Evolutionary conservation across 352 stramenopile species (phyloP).

Genomic region (Phytophthora foliorum): DNA sequence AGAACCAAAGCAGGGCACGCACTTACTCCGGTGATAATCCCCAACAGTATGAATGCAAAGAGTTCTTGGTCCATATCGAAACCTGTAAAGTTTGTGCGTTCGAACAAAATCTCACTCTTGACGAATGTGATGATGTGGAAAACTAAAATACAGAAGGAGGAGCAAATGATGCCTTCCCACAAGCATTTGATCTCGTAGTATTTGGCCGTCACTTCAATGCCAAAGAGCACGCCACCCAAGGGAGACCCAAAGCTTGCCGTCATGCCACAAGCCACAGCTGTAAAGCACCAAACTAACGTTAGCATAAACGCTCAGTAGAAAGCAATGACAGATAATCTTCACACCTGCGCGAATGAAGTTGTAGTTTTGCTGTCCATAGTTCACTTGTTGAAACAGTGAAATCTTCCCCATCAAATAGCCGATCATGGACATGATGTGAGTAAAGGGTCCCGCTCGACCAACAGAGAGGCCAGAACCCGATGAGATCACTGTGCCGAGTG

Average conservation of each 20-base stretch:
- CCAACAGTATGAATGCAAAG: slow-evolving; percentile 75
- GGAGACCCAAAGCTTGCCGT: slow-evolving; percentile 86
- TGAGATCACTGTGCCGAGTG: slow-evolving; percentile 69
- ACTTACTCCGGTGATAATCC: slow-evolving; percentile 73
- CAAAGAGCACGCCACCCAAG: slow-evolving; percentile 80
- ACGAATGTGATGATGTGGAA: slow-evolving; percentile 84
- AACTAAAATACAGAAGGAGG: slow-evolving; percentile 80
- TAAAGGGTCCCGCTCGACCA: slow-evolving; percentile 75
- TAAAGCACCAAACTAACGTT: neutral
- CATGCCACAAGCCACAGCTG: slow-evolving; percentile 78
- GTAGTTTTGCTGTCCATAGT: slow-evolving; percentile 79
- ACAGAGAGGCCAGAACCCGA: slow-evolving; percentile 76
- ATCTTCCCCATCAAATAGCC: slow-evolving; percentile 76
- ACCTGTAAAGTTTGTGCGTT: slow-evolving; percentile 77
- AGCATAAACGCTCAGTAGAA: neutral
- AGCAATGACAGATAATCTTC: neutral
- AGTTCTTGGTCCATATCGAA: slow-evolving; percentile 88
- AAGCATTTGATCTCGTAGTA: slow-evolving; percentile 90
- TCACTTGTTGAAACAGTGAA: slow-evolving; percentile 68
- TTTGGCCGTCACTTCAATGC: slow-evolving; percentile 84
- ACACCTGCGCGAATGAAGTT: slow-evolving; percentile 73
- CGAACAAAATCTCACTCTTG: slow-evolving; percentile 78
- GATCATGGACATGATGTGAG: slow-evolving; percentile 79
- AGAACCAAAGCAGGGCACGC: neutral
- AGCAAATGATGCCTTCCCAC: slow-evolving; percentile 87